These are phyloP conservation scores for Fraxinus floribunda DNA, from an alignment of 305 asterid species.

Conservation along the genomic window DNA sequence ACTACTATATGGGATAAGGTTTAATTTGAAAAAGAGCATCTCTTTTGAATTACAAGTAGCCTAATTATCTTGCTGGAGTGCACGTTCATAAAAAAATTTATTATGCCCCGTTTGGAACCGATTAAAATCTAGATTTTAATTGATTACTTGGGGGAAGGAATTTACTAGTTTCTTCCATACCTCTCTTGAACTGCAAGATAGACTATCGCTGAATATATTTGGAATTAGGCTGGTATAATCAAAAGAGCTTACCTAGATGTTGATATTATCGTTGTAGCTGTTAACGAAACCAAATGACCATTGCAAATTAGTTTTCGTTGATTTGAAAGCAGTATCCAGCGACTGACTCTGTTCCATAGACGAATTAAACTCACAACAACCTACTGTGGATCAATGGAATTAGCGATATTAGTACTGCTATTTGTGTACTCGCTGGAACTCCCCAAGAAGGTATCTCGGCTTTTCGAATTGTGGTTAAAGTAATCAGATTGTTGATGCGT, in stretches of 20 bases:
- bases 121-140: too few species aligned
- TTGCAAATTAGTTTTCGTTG: conserved; percentile 33
- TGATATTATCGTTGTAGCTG: conserved; percentile 24
- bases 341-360: conserved; percentile 28
- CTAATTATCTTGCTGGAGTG: neutral
- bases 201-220: conserved; percentile 57
- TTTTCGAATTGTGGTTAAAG: conserved; percentile 34
- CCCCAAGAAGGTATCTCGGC: conserved; percentile 57
- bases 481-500: conserved; percentile 25
- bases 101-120: neutral
- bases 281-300: conserved; percentile 23
- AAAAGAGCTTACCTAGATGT: conserved; percentile 34
- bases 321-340: conserved; percentile 33
- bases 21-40: neutral
- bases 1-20: neutral
- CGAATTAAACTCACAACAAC: conserved; percentile 42
- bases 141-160: conserved; percentile 66
- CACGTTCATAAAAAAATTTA: neutral
- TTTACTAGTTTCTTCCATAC: conserved; percentile 87
- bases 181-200: conserved; percentile 73
- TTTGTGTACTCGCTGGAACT: conserved; percentile 51
- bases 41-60: neutral
- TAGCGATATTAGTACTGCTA: conserved; percentile 46
- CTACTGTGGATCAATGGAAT: conserved; percentile 49
- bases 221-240: conserved; percentile 34